Base-by-base conservation (phyloP, 441 rosid genomes). In the Euphorbia schlechtendalii region DNA sequence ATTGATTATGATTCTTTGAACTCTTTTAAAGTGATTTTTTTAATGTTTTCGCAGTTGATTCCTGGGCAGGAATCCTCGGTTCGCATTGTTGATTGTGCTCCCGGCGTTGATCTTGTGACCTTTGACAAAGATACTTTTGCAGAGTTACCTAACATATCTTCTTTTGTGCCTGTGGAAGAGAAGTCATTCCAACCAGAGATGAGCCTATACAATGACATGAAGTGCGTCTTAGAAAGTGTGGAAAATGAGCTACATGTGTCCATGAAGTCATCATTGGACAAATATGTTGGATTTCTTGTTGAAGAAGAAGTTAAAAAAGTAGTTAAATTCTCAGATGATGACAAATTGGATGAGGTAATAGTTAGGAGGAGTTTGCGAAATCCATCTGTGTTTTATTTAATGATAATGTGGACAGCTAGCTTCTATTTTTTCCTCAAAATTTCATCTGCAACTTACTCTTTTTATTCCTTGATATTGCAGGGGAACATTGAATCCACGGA, bases 171-270 rank as follows among this genome's bases (percentile, higher is more conserved):
- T n/a, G 62, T 49, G 41, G 76, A 49, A 63, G 79, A 70, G 69
- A 61, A 54, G 30, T 54, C 76, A 60, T 63, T 61, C 58, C 70
- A 78, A 67, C 75, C 60, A 76, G 73, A 22, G 56, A 72, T 69
- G 63, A 60, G 48, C 68, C 65, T 68, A 24, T 49, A 59, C 65
- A 73, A 73, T 64, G 68, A 65, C 55, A 51, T 78, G 41, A 69
- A 81, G 49, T 63, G 79, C 76, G 77, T 89, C 51, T 60, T 78
- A 53, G 83, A 79, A 76, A 71, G 69, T 78, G 83, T 89, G 40
- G 86, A 76, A 76, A 74, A 74, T 46, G 91, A 89, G 78, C 87
- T 95, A 71, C 74, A 82, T 77, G 36, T 67, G 61, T 86, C 91
- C 76, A 73, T 80, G 51, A 75, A 76, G 83, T 67, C 56, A 48